Base-by-base conservation (phyloP, 495 filamentous ascomycete species). In the Pseudotulostoma volvatum region DNA sequence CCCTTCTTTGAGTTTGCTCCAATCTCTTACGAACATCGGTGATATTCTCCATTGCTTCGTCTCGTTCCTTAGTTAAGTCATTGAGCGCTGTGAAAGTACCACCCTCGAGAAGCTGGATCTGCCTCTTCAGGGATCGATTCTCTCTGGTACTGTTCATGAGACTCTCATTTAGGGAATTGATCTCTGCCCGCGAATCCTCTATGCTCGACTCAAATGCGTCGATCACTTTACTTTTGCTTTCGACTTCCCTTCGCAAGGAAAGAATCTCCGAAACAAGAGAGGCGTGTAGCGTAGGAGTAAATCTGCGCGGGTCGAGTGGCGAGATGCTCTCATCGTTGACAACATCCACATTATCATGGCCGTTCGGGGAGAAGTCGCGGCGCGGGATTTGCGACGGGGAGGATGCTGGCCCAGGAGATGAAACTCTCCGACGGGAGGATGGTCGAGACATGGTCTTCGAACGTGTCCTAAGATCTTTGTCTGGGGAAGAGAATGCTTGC, bases 191-290 rank as follows among this genome's bases (percentile, higher is more conserved):
- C 3, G 77, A 68, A 7, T 69, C 63, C 39, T 87, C 74, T 37
- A 96, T 60, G 15, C 67, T 79, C 5, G 68, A 61, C 61, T 99
- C 92, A 21, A 99, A 62, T 21, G 69, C 68, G 53, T 93, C 84
- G 31, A 99, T 86, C 20, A 81, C 67, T 44, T 76, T 81, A 14
- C 77, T 67, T 54, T 92, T 95, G 31, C 74, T 79, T 52, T 96
- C 90, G 38, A 94, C 70, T 41, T 96, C 92, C 33, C 90, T 68
- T 3, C 85, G 75, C 33, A 99, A 57, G 1, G 76, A 73, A 17
- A 96, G 70, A 43, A 97, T 97, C 54, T 97, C 88, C 0, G 88
- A 84, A 4, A 97, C 87, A 5, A 97, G 68, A 33, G 81, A 94
- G 9, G 90, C 90, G 60, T 95, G 92, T 14, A 96, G 68, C 1